Percentiles rank a stretch among this genome's conserved stretches.
These are phyloP conservation scores for Haplosporangium sp. DNA, from an alignment of 371 early-diverging fungal genomes.

Conservation along the genomic window DNA sequence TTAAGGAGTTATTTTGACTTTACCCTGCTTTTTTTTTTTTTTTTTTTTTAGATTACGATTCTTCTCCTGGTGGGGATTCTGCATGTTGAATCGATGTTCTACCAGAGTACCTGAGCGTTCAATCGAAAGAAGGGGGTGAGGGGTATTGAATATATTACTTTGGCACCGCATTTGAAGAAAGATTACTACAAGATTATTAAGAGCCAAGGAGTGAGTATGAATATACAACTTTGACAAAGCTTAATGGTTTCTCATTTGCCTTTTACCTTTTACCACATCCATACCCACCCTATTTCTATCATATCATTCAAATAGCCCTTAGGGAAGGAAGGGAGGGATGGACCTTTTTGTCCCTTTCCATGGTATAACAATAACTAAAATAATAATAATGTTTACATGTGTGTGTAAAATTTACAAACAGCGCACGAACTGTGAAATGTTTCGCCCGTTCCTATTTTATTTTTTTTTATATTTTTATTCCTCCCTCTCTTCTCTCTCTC, in stretches of 20 bases:
- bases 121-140: background rate
- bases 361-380: background rate
- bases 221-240: too few relatives aligned
- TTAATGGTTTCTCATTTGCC: too few relatives aligned
- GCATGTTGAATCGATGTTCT: constrained; percentile 6
- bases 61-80: background rate
- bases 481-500: background rate
- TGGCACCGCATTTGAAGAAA: background rate
- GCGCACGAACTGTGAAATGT: constrained; percentile 10
- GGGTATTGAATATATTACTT: too few relatives aligned
- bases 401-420: background rate
- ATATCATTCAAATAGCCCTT: background rate
- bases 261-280: background rate
- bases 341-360: background rate
- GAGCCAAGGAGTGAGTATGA: too few relatives aligned
- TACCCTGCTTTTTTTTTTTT: too few relatives aligned
- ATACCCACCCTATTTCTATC: background rate
- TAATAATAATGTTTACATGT: background rate
- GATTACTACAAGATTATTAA: background rate
- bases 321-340: background rate
- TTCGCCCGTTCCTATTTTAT: constrained; percentile 6
- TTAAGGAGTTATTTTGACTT: too few relatives aligned
- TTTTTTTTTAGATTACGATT: too few relatives aligned
- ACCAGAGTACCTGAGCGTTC: background rate
- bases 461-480: constrained; percentile 4